These are phyloP conservation scores for Xenosphaeropsis pyriputrescens DNA, from an alignment of 2,329 filamentous ascomycete species.

Conservation along the genomic window DNA sequence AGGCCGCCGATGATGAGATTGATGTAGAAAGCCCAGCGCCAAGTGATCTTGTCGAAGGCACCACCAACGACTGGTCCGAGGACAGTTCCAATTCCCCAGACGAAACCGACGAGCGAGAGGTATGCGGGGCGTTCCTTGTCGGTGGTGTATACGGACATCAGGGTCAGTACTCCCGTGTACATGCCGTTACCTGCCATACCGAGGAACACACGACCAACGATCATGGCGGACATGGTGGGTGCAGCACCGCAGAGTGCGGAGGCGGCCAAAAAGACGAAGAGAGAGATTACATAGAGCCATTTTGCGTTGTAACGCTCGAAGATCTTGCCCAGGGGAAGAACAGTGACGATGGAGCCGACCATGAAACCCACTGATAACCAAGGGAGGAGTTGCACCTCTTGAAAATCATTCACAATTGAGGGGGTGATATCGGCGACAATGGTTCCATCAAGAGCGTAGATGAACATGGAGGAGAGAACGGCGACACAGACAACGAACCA, in stretches of 20 bases:
- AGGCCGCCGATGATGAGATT: constrained; percentile 33
- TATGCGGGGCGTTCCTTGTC: constrained; percentile 21
- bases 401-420: constrained; percentile 9
- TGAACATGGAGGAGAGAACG: constrained; percentile 15
- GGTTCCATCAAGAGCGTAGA: constrained; percentile 3
- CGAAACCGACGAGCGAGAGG: constrained; percentile 6
- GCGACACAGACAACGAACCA: constrained; percentile 35
- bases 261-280: constrained; percentile 11
- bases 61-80: constrained; percentile 32
- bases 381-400: constrained; percentile 8
- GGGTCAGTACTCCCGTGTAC: constrained; percentile 29
- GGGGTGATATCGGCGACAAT: constrained; percentile 13
- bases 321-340: constrained; percentile 29
- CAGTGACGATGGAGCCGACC: constrained; percentile 31
- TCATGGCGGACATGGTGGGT: constrained; percentile 25
- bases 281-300: constrained; percentile 6
- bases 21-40: constrained; percentile 38
- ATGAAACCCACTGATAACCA: constrained; percentile 10
- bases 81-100: constrained; percentile 28
- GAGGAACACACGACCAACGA: constrained; percentile 28
- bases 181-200: constrained; percentile 30
- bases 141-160: constrained; percentile 23
- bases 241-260: constrained; percentile 20
- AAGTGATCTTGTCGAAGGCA: constrained; percentile 26
- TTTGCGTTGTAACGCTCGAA: constrained; percentile 10